Evolutionary conservation across 495 filamentous ascomycete genomes (phyloP).

Genomic region (Copromyces sp.): DNA sequence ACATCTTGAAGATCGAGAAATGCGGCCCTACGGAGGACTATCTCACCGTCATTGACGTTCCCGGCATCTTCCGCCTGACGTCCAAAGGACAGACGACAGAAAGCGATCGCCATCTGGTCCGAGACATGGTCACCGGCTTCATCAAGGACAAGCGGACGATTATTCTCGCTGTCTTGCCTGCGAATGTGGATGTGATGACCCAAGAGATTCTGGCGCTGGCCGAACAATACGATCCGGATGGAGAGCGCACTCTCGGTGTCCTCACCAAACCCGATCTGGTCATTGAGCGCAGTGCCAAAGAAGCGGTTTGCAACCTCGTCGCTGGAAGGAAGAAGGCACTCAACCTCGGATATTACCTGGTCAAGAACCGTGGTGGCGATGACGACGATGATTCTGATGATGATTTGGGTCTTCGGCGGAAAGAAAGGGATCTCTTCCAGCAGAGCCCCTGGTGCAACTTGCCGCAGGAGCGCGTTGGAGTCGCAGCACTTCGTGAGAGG

Average conservation of each 20-base stretch:
- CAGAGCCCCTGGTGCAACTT: slow-evolving; percentile 34
- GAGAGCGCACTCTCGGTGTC: slow-evolving; percentile 46
- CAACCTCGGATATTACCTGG: slow-evolving; percentile 45
- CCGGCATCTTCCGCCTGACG: slow-evolving; percentile 51
- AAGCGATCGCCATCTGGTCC: slow-evolving; percentile 39
- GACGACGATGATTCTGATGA: slow-evolving; percentile 13
- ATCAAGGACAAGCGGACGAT: slow-evolving; percentile 38
- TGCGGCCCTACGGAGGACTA: slow-evolving; percentile 44
- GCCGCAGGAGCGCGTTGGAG: slow-evolving; percentile 36
- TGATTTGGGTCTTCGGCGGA: background rate
- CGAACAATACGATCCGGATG: slow-evolving; percentile 35
- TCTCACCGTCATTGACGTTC: slow-evolving; percentile 53
- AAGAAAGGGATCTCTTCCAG: slow-evolving; percentile 14
- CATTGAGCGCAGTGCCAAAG: slow-evolving; percentile 35
- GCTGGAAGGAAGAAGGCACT: slow-evolving; percentile 30
- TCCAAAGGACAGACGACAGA: slow-evolving; percentile 38
- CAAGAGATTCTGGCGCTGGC: slow-evolving; percentile 51
- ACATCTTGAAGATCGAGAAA: slow-evolving; percentile 49
- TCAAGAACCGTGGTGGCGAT: slow-evolving; percentile 44
- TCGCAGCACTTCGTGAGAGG: slow-evolving; percentile 33
- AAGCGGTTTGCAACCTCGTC: slow-evolving; percentile 36
- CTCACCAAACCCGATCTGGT: slow-evolving; percentile 52
- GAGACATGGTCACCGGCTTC: slow-evolving; percentile 44
- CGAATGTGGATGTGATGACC: slow-evolving; percentile 51
- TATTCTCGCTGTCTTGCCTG: slow-evolving; percentile 49